Evolutionary conservation across 306 rosid species (phyloP), one percentile per base, ranked within the genome.

Genomic region (Pachyrhizus erosus): DNA sequence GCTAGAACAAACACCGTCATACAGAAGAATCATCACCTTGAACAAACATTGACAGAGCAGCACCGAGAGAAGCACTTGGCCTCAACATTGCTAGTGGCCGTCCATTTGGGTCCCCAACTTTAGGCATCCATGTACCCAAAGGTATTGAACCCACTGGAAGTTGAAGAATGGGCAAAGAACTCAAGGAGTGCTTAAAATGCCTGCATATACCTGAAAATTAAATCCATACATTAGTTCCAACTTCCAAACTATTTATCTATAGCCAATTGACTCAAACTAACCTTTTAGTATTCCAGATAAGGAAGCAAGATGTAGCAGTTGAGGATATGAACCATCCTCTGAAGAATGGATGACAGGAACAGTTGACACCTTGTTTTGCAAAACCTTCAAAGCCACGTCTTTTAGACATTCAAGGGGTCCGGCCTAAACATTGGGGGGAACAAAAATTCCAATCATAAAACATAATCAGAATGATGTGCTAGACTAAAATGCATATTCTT

Each of bases 51-150:
- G 90, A 86, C 65, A 94, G 80, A 34, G 92, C 95, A 79, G 80
- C 86, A 75, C 90, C 87, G 54, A 94, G 91, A 81, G 94, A 89
- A 60, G 95, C 91, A 85, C 80, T 89, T 84, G 91, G 89, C 84
- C 88, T 89, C 73, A 94, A 87, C 94, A 90, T 88, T 55, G 92
- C 89, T 68, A 94, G 60, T n/a, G 91, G 92, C 73, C 81, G 87
- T 66, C 88, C 88, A 79, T 80, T 87, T 84, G 95, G 57, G 58
- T 89, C 95, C 75, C 97, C 97, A 82, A 92, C 91, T 77, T 86
- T 88, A 42, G 98, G 95, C 87, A 90, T 89, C 98, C 97, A 90
- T 4, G 97, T 89, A 52, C 97, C 98, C 87, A 92, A 67, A 62
- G 91, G 94, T 81, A 94, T 83, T 52, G 90, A 87, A 82, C 91